These are phyloP conservation scores for Verticillium klebahnii DNA, from an alignment of 2,329 filamentous ascomycete genomes.

Conservation along the genomic window DNA sequence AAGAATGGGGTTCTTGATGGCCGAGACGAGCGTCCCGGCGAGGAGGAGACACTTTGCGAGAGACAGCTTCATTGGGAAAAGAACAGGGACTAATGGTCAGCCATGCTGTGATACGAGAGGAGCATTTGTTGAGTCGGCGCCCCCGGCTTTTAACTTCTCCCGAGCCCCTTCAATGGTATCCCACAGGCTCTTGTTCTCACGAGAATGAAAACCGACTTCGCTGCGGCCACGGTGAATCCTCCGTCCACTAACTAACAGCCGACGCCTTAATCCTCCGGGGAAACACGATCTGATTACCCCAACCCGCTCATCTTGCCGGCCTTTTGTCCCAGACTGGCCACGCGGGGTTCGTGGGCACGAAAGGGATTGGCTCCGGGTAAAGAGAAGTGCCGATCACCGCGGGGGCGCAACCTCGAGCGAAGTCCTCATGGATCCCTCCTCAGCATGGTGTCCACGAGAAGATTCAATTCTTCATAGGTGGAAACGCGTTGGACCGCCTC, in stretches of 20 bases:
- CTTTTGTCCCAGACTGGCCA: neutral
- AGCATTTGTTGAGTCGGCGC: too few species aligned
- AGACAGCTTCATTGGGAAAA: slow-evolving; percentile 6
- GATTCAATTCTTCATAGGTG: neutral
- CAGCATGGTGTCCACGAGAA: neutral
- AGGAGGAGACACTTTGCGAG: slow-evolving; percentile 1
- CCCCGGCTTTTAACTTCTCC: too few species aligned
- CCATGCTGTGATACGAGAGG: too few species aligned
- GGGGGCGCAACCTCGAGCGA: neutral
- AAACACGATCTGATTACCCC: neutral
- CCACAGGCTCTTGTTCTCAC: too few species aligned
- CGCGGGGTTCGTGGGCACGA: neutral
- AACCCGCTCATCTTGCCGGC: neutral
- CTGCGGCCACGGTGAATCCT: neutral
- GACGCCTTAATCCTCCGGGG: neutral
- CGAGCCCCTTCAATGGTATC: too few species aligned
- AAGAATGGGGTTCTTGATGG: slow-evolving; percentile 9
- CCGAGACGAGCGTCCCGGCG: slow-evolving; percentile 2
- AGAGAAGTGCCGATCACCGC: neutral
- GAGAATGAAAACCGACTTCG: too few species aligned
- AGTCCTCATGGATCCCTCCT: neutral
- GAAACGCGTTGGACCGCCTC: neutral
- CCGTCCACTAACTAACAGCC: neutral
- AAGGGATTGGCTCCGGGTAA: neutral
- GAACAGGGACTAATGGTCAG: too few species aligned